Evolutionary conservation across 306 rosid genomes (phyloP).

Genomic region (Fragaria ananassa): DNA sequence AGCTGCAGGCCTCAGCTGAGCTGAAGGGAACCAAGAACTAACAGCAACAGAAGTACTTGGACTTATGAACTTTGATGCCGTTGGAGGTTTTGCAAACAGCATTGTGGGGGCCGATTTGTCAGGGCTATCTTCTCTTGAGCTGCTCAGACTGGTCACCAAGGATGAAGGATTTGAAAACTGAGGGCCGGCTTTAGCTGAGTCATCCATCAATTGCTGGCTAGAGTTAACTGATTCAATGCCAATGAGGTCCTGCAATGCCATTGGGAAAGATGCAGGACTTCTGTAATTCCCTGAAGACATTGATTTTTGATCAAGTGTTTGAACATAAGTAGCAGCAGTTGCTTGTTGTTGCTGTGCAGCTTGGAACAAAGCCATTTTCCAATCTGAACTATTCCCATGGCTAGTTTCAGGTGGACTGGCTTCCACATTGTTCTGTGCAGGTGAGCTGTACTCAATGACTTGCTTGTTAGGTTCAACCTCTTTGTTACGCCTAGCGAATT

Average conservation of each 20-base stretch:
- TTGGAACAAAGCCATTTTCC: slow-evolving; percentile 55
- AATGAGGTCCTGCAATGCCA: slow-evolving; percentile 60
- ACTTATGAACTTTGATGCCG: slow-evolving; percentile 43
- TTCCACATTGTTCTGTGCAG: slow-evolving; percentile 33
- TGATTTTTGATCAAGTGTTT: slow-evolving; percentile 35
- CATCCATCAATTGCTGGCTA: slow-evolving; percentile 33
- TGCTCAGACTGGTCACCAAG: slow-evolving; percentile 67
- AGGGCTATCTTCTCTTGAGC: slow-evolving; percentile 86
- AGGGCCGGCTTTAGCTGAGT: slow-evolving; percentile 38
- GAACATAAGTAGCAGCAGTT: slow-evolving; percentile 25
- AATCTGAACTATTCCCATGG: slow-evolving; percentile 34
- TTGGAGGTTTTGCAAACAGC: slow-evolving; percentile 50
- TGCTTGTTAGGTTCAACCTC: slow-evolving; percentile 35
- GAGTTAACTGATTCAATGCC: slow-evolving; percentile 50
- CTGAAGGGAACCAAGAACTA: slow-evolving; percentile 66
- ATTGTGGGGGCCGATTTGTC: slow-evolving; percentile 53
- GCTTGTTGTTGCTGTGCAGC: slow-evolving; percentile 31
- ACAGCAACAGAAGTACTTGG: slow-evolving; percentile 33
- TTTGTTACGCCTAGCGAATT: slow-evolving; percentile 65
- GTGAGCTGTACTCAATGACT: slow-evolving; percentile 29
- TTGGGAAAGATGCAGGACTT: slow-evolving; percentile 42
- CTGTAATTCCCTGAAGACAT: slow-evolving; percentile 40
- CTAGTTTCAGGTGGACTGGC: slow-evolving; percentile 22
- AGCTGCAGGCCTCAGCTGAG: slow-evolving; percentile 63
- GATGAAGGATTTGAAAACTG: slow-evolving; percentile 79